Evolutionary conservation across 2,329 filamentous ascomycete genomes (phyloP), one percentile per base, ranked within the genome.

Genomic region (Hypoxylon sp.): DNA sequence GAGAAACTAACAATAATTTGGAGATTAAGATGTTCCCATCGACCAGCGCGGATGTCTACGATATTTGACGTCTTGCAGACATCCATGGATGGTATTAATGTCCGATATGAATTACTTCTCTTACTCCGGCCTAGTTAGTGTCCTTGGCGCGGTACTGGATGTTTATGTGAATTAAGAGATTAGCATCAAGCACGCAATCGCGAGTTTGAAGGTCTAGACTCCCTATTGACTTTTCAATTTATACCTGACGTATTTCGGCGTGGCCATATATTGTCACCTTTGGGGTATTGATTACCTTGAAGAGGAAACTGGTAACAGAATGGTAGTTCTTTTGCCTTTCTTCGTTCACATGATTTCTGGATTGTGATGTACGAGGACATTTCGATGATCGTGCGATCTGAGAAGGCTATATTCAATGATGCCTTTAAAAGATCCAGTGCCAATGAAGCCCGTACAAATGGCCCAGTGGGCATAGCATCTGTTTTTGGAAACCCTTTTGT

Each of bases 1-100:
- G 53, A 5, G 17, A 46, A 29, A 35, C 31, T 31, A 47, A 14
- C 39, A 35, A 60, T 33, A 39, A 1, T n/a, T 39, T 17, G 17
- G 31, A 24, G 17, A n/a, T 48, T 26, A 6, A 33, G 42, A 59
- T 67, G 59, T 63, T 67, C 54, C 63, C 57, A 61, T 61, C 44
- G 57, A 37, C 29, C 35, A 37, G 33, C 24, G 46, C 10, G 54
- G 42, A 55, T 54, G 47, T 22, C 33, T 50, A n/a, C n/a, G n/a
- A n/a, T n/a, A 47, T 31, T 64, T 10, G 39, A 17, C 19, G 17
- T 37, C 35, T 44, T 39, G 29, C 9, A 42, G 19, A 17, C 19
- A 19, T 22, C 3, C 3, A 22, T 3, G 19, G 19, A 22, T 22
- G 11, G 6, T 3, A 24, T 24, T 37, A 14, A 5, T 13, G 9